A percentile compares a stretch with the other conserved stretches of the same genome.
phyloP scores from a whole-genome alignment of 1,284 basidiomycete species.

The Erythrobasidium hasegawianum region DNA sequence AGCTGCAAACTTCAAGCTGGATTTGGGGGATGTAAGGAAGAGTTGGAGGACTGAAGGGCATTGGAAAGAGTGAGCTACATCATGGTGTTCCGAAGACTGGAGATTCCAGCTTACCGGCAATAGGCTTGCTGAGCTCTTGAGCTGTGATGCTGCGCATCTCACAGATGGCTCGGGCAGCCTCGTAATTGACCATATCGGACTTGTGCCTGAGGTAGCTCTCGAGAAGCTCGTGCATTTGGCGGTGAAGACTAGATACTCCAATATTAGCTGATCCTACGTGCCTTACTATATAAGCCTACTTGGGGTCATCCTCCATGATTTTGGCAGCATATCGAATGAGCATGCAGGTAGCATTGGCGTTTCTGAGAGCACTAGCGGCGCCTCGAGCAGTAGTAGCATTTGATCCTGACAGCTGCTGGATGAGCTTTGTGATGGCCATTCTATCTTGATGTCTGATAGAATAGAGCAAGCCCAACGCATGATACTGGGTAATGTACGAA shows the following conservation, averaged over 20 bases:
- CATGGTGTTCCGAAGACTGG: too few species aligned
- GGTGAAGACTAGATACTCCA: conserved; percentile 82
- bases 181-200: conserved; percentile 99
- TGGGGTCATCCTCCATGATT: conserved; percentile 96
- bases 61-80: too few species aligned
- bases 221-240: conserved; percentile 87
- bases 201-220: conserved; percentile 97
- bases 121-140: conserved; percentile 76
- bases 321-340: conserved; percentile 95
- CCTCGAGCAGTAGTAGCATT: conserved; percentile 77
- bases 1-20: conserved; percentile 93
- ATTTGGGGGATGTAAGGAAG: conserved; percentile 88
- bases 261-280: background rate
- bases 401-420: conserved; percentile 70
- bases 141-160: conserved; percentile 82
- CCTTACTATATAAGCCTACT: conserved; percentile 59
- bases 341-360: conserved; percentile 99
- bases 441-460: conserved; percentile 94
- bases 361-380: conserved; percentile 76
- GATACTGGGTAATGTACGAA: conserved; percentile 94
- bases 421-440: conserved; percentile 99
- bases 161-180: conserved; percentile 94
- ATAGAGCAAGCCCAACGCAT: conserved; percentile 90
- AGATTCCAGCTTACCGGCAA: conserved; percentile 61
- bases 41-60: conserved; percentile 73